A percentile compares a stretch with the other conserved stretches of the same genome.
Evolutionary conservation across 371 early-diverging fungal species (phyloP).

Genomic region (Mucor sp.): DNA sequence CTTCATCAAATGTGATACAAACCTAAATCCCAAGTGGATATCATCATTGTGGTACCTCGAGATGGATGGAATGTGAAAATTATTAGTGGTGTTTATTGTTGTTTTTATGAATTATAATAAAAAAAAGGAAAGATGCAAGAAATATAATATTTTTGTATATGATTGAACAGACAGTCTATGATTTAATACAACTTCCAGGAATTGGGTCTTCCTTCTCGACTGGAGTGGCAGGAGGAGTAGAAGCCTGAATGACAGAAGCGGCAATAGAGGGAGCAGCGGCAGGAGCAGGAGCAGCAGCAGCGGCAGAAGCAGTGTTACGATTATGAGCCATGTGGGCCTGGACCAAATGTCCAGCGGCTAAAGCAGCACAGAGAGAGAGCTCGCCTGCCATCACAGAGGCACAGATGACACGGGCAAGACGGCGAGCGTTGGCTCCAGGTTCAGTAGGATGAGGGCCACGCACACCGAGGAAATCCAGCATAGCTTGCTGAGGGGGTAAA

Average conservation of each 20-base stretch:
- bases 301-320: constrained; percentile 39
- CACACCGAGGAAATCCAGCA: constrained; percentile 90
- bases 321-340: constrained; percentile 86
- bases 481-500: constrained; percentile 86
- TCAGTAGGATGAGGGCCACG: constrained; percentile 80
- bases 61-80: background rate
- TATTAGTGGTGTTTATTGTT: background rate
- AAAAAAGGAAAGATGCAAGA: background rate
- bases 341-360: constrained; percentile 87
- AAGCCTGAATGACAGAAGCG: constrained; percentile 4
- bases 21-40: background rate
- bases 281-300: background rate
- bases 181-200: constrained; percentile 17
- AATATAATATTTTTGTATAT: background rate
- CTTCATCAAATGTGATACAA: background rate
- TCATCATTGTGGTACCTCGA: background rate
- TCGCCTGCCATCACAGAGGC: constrained; percentile 97
- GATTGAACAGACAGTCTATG: constrained; percentile 1
- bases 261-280: background rate
- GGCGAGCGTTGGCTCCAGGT: constrained; percentile 91
- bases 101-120: background rate
- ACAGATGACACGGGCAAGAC: constrained; percentile 87
- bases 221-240: constrained; percentile 25
- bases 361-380: constrained; percentile 84
- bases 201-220: constrained; percentile 15